These are phyloP conservation scores for Rhizophagus sp. DNA, from an alignment of 192 early-diverging fungal genomes.

Conservation along the genomic window DNA sequence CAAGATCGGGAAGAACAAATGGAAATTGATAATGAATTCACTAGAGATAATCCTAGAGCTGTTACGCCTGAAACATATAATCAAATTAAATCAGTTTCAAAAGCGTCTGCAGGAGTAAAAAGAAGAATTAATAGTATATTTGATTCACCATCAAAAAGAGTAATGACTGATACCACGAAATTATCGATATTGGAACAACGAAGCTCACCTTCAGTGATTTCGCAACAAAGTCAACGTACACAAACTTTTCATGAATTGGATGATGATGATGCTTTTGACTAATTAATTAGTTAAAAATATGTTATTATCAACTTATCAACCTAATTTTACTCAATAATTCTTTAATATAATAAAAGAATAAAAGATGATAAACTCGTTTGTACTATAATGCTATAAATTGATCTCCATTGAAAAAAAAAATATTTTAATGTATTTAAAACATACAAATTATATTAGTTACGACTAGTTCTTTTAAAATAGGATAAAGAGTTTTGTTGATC, in stretches of 20 bases:
- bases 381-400: too few relatives aligned
- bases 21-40: background rate
- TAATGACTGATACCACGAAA: background rate
- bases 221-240: background rate
- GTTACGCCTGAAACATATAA: background rate
- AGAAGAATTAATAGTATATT: background rate
- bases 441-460: too few relatives aligned
- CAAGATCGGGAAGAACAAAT: background rate
- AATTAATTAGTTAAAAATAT: background rate
- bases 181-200: background rate
- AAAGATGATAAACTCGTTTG: too few relatives aligned
- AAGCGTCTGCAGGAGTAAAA: background rate
- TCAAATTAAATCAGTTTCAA: too few relatives aligned
- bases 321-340: too few relatives aligned
- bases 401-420: too few relatives aligned
- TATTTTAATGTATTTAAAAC: too few relatives aligned
- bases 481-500: too few relatives aligned
- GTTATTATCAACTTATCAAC: background rate
- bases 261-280: background rate
- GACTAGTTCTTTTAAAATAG: too few relatives aligned
- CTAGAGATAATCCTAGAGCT: background rate
- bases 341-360: too few relatives aligned
- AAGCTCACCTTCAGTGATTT: background rate
- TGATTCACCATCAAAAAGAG: background rate
- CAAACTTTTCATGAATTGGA: background rate